A percentile compares a stretch with the other conserved stretches of the same genome.
These are phyloP conservation scores for Solanum habrochaites DNA, from an alignment of 257 asterid genomes.

Conservation along the genomic window DNA sequence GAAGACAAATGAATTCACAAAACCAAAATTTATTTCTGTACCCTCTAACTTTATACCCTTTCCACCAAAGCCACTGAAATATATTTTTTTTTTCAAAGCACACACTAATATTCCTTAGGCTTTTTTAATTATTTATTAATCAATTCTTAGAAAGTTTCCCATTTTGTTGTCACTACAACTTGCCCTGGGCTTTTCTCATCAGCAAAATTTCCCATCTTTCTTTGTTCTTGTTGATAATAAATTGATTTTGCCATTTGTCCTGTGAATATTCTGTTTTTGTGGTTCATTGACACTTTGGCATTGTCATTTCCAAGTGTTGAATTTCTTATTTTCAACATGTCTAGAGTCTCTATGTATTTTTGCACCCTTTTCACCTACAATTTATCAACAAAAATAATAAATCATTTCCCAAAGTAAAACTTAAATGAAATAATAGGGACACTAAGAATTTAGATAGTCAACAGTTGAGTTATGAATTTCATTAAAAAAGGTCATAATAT, in stretches of 20 bases:
- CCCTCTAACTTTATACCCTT: background rate
- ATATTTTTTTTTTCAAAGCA: background rate
- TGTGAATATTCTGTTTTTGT: constrained; percentile 11
- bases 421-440: background rate
- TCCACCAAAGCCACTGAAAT: background rate
- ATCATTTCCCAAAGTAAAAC: background rate
- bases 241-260: constrained; percentile 13
- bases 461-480: background rate
- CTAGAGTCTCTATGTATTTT: constrained; percentile 72
- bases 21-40: background rate
- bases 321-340: constrained; percentile 51
- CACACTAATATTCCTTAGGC: background rate
- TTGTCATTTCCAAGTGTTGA: constrained; percentile 16
- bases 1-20: background rate
- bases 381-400: background rate
- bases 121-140: background rate
- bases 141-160: constrained; percentile 57
- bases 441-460: background rate
- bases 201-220: constrained; percentile 24
- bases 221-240: constrained; percentile 21
- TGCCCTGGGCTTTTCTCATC: constrained; percentile 21
- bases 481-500: background rate
- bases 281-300: constrained; percentile 14
- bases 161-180: constrained; percentile 57
- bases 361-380: constrained; percentile 89